A percentile compares a stretch with the other conserved stretches of the same genome.
phyloP scores from a whole-genome alignment of 2,329 filamentous ascomycete species.

The Colletotrichum truncatum region DNA sequence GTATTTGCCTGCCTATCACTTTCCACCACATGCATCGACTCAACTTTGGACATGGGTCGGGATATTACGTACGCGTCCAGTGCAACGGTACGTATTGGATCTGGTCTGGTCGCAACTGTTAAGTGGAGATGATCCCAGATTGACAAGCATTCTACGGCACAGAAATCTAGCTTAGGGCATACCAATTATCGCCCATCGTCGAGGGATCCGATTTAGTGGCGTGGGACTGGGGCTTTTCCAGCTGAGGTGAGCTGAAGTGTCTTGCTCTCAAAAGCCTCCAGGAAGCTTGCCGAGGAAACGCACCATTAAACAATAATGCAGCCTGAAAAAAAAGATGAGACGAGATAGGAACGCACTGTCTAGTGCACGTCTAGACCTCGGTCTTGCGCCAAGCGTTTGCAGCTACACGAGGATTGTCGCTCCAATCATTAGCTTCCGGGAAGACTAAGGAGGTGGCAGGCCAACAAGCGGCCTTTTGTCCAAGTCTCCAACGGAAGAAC shows the following conservation, averaged over 20 bases:
- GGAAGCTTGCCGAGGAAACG: neutral
- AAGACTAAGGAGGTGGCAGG: neutral
- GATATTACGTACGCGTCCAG: conserved; percentile 22
- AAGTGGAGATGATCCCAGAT: conserved; percentile 7
- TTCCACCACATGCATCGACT: neutral
- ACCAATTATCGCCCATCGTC: neutral
- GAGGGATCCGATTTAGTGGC: neutral
- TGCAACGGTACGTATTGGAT: neutral
- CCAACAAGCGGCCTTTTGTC: neutral
- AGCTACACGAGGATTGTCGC: neutral
- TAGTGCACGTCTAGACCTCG: neutral
- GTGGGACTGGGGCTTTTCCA: neutral
- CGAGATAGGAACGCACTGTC: neutral
- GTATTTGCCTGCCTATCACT: conserved; percentile 1
- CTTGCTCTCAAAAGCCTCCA: neutral
- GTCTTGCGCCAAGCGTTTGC: neutral
- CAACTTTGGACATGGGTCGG: conserved; percentile 14
- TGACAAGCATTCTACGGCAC: too few relatives aligned
- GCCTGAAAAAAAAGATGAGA: neutral
- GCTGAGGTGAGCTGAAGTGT: neutral
- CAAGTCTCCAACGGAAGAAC: neutral
- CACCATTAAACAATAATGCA: neutral
- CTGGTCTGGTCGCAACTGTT: conserved; percentile 5
- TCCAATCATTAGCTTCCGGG: neutral
- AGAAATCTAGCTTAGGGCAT: too few relatives aligned